Evolutionary conservation across 345 rosid species (phyloP).

Genomic region (Clarkia xantiana): DNA sequence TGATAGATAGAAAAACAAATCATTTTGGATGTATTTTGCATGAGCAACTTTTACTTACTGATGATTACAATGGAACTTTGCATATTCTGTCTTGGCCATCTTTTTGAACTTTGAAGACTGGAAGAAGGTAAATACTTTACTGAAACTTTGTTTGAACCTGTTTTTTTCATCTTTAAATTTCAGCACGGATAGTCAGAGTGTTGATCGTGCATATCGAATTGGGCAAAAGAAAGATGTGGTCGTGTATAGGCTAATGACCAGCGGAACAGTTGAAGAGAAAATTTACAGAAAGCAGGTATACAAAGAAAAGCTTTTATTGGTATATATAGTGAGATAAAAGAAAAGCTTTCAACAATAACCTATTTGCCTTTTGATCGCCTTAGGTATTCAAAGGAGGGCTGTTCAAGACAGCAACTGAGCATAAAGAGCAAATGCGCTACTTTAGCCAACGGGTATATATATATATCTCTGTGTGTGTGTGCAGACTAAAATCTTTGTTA

Average conservation of each 20-base stretch:
- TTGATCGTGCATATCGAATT: constrained; percentile 96
- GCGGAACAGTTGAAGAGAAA: constrained; percentile 98
- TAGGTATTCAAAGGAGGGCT: constrained; percentile 92
- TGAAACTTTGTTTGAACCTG: background rate
- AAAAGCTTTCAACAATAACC: background rate
- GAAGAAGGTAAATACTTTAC: no score
- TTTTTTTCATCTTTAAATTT: constrained; percentile 7
- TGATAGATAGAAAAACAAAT: background rate
- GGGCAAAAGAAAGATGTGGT: constrained; percentile 89
- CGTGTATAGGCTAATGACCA: constrained; percentile 87
- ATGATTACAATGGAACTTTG: no score
- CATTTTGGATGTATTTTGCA: background rate
- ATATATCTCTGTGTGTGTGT: background rate
- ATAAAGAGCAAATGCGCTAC: constrained; percentile 90
- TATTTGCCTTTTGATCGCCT: constrained; percentile 2
- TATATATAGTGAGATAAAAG: background rate
- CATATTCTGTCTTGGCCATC: no score
- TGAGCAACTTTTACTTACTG: no score
- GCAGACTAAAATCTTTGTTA: background rate
- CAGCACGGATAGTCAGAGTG: constrained; percentile 96
- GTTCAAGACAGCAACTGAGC: constrained; percentile 92
- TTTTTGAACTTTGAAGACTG: no score
- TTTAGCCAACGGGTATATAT: constrained; percentile 71
- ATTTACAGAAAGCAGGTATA: constrained; percentile 88
- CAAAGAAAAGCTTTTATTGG: background rate